A percentile compares a stretch with the other conserved stretches of the same genome.
Conservation (phyloP, 2,329 filamentous ascomycete genomes). For the Zarea fungicola region DNA sequence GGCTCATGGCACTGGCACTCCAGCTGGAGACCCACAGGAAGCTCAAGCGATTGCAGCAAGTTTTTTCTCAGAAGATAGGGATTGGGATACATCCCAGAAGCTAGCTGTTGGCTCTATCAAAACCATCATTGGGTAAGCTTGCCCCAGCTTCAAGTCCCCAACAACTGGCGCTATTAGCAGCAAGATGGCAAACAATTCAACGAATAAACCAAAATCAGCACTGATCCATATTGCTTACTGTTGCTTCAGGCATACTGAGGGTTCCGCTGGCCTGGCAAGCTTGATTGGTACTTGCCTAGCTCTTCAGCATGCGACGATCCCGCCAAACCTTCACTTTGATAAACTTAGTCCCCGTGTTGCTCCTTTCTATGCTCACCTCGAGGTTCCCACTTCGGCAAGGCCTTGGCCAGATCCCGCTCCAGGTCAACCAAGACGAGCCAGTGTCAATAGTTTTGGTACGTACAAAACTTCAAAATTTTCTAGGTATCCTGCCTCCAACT, state of each 20-base stretch:
- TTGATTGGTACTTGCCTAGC: constrained; percentile 20
- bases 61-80: background rate
- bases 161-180: too few species aligned
- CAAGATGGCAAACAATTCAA: too few species aligned
- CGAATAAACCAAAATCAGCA: too few species aligned
- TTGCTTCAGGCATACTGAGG: too few species aligned
- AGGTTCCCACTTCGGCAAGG: constrained; percentile 8
- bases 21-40: constrained; percentile 47
- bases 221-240: too few species aligned
- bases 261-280: constrained; percentile 19
- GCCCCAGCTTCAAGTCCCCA: too few species aligned
- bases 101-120: constrained; percentile 22
- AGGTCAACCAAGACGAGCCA: constrained; percentile 8
- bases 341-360: constrained; percentile 17
- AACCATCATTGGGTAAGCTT: constrained; percentile 23
- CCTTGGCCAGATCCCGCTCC: constrained; percentile 16
- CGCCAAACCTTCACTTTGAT: constrained; percentile 21
- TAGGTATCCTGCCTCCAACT: too few species aligned
- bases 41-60: constrained; percentile 26
- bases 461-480: too few species aligned
- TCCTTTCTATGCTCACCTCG: constrained; percentile 16
- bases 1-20: constrained; percentile 46
- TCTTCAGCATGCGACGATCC: constrained; percentile 17
- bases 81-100: constrained; percentile 1
- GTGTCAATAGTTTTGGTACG: constrained; percentile 23